Evolutionary conservation across 2,329 filamentous ascomycete genomes (phyloP).

Genomic region (Cercospora berteroae): DNA sequence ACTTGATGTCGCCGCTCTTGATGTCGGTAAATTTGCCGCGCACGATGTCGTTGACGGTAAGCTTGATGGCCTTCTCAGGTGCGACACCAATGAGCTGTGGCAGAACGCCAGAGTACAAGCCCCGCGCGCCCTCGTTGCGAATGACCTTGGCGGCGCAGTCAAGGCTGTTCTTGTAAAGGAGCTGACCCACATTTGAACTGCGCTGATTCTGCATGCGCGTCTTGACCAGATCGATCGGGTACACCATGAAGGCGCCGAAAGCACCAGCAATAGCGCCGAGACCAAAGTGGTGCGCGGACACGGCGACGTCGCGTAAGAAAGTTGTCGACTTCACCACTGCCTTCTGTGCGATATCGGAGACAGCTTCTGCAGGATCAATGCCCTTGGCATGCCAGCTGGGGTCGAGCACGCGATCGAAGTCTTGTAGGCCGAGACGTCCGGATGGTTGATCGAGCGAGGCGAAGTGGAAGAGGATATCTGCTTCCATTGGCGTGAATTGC

Average conservation of each 20-base stretch:
- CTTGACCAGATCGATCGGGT: constrained; percentile 98
- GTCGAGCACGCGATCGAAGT: constrained; percentile 95
- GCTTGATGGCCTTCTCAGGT: constrained; percentile 99
- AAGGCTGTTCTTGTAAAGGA: constrained; percentile 93
- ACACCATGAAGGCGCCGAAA: constrained; percentile 99
- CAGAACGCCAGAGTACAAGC: constrained; percentile 89
- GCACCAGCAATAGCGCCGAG: constrained; percentile 89
- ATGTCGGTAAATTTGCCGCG: constrained; percentile 71
- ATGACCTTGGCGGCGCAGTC: constrained; percentile 94
- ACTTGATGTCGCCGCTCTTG: constrained; percentile 69
- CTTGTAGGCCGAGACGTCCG: constrained; percentile 73
- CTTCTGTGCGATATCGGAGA: constrained; percentile 53
- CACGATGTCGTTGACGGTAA: constrained; percentile 95
- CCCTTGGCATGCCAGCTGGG: constrained; percentile 73
- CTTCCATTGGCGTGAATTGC: constrained; percentile 96
- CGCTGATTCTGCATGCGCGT: constrained; percentile 98
- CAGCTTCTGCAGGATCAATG: constrained; percentile 44
- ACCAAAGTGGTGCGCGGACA: constrained; percentile 85
- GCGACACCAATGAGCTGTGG: constrained; percentile 96
- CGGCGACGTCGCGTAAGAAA: constrained; percentile 63
- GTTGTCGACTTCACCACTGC: constrained; percentile 56
- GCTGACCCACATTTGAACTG: constrained; percentile 73
- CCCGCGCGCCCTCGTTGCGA: constrained; percentile 83
- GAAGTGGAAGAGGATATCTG: constrained; percentile 98
- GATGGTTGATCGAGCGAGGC: constrained; percentile 88